Evolutionary conservation across 225 moss, liverwort and hornwort genomes (phyloP).

Genomic region (Climacium dendroides): DNA sequence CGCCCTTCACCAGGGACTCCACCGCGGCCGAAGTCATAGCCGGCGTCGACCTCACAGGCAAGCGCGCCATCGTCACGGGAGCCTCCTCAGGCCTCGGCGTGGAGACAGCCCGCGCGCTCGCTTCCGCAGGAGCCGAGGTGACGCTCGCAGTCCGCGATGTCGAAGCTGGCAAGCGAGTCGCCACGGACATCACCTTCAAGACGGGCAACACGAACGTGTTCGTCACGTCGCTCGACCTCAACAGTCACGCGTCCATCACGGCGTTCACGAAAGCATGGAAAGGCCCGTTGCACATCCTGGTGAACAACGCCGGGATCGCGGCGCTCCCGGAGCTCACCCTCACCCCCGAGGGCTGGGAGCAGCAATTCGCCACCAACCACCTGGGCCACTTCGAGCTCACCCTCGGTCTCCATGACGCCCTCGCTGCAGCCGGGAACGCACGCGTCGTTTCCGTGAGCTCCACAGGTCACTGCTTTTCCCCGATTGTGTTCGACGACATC

Average conservation of each 20-base stretch:
- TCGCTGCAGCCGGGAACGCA: background rate
- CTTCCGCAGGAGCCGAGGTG: background rate
- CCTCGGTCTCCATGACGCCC: background rate
- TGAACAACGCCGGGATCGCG: background rate
- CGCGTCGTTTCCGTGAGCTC: background rate
- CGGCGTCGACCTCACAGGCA: background rate
- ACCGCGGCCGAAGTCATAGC: background rate
- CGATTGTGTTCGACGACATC: background rate
- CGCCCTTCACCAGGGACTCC: background rate
- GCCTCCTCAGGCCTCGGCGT: background rate
- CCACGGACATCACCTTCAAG: background rate
- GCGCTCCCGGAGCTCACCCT: background rate
- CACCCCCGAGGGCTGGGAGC: background rate
- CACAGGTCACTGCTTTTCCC: fast-evolving
- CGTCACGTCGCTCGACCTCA: background rate
- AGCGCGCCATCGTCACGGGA: background rate
- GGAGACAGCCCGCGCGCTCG: background rate
- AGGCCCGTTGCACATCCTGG: background rate
- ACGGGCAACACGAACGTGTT: background rate
- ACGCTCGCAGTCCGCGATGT: background rate
- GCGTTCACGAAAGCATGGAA: background rate
- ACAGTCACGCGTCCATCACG: background rate
- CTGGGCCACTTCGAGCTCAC: background rate
- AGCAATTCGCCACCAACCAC: background rate
- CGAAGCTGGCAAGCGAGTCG: background rate